Evolutionary conservation across 179 eudicot species (phyloP).

Genomic region (Monotropa hypopitys): DNA sequence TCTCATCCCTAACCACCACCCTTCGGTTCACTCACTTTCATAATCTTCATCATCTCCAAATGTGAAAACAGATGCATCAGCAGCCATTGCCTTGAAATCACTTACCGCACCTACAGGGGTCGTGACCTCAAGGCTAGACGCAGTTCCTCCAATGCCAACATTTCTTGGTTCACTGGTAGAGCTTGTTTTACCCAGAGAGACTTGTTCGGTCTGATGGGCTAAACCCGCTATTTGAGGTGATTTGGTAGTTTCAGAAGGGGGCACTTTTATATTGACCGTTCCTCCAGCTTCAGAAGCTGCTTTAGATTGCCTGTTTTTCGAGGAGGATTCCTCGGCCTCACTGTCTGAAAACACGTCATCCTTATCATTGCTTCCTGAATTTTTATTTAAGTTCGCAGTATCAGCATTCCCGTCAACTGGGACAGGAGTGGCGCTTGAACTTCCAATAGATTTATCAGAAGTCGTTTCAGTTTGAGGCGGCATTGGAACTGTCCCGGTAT

Average conservation of each 20-base stretch:
- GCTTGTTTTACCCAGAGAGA: constrained; percentile 32
- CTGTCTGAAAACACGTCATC: constrained; percentile 84
- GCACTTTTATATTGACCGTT: constrained; percentile 11
- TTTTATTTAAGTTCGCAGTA: constrained; percentile 22
- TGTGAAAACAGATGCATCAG: constrained; percentile 89
- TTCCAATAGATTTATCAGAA: constrained; percentile 28
- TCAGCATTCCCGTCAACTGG: constrained; percentile 21
- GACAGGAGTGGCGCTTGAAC: constrained; percentile 20
- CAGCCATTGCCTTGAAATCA: constrained; percentile 93
- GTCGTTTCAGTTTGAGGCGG: constrained; percentile 29
- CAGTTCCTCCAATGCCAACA: constrained; percentile 10
- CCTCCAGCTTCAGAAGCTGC: constrained; percentile 20
- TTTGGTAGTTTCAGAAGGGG: constrained; percentile 22
- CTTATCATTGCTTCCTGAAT: constrained; percentile 35
- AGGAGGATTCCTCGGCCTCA: constrained; percentile 44
- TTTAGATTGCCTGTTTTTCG: constrained; percentile 26
- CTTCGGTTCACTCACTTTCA: constrained; percentile 46
- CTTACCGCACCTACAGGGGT: constrained; percentile 46
- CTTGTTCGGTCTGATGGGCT: constrained; percentile 36
- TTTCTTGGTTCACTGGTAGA: constrained; percentile 17
- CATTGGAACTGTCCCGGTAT: constrained; percentile 32
- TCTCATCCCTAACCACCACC: constrained; percentile 1
- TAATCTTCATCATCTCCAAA: constrained; percentile 92
- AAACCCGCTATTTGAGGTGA: constrained; percentile 32
- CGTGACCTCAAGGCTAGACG: constrained; percentile 18